Conservation (phyloP, 2,329 filamentous ascomycete genomes). For the Trichoderma atrobrunneum region DNA sequence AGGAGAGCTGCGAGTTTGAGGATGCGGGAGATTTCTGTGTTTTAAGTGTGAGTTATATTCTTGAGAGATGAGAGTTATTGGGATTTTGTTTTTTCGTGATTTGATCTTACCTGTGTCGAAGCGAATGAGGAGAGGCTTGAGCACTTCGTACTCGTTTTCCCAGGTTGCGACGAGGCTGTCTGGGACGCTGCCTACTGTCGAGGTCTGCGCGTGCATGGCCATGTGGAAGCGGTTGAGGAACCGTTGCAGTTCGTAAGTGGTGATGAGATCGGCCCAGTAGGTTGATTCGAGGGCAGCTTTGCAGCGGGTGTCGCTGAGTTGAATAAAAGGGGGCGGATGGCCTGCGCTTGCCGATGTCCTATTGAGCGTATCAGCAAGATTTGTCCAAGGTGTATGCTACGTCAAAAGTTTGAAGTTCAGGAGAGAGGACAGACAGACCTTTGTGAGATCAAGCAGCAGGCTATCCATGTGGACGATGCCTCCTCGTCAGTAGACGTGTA, state of each 20-base stretch:
- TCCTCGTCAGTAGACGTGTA: slow-evolving; percentile 49
- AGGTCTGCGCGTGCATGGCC: slow-evolving; percentile 46
- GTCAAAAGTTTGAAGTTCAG: neutral
- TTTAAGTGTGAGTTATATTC: neutral
- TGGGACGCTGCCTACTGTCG: slow-evolving; percentile 46
- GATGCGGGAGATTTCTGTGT: slow-evolving; percentile 47
- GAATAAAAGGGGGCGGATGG: slow-evolving; percentile 49
- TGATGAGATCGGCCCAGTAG: slow-evolving; percentile 44
- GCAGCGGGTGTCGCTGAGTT: slow-evolving; percentile 47
- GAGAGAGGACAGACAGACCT: slow-evolving; percentile 32
- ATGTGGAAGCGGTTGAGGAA: slow-evolving; percentile 50
- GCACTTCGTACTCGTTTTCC: slow-evolving; percentile 52
- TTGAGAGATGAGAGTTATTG: neutral
- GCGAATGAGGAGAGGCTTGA: slow-evolving; percentile 45
- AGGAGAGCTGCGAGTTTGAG: slow-evolving; percentile 48
- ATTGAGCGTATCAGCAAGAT: neutral
- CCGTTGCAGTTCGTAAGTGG: slow-evolving; percentile 47
- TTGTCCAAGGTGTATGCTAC: neutral
- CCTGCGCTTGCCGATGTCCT: slow-evolving; percentile 36
- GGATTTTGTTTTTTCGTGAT: too few species aligned
- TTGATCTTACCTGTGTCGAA: slow-evolving; percentile 45
- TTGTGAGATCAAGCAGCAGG: slow-evolving; percentile 52
- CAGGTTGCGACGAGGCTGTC: slow-evolving; percentile 47
- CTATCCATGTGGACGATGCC: slow-evolving; percentile 52
- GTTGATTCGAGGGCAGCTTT: slow-evolving; percentile 37